phyloP scores from a whole-genome alignment of 2,329 filamentous ascomycete species.

The Fusarium burgessii region DNA sequence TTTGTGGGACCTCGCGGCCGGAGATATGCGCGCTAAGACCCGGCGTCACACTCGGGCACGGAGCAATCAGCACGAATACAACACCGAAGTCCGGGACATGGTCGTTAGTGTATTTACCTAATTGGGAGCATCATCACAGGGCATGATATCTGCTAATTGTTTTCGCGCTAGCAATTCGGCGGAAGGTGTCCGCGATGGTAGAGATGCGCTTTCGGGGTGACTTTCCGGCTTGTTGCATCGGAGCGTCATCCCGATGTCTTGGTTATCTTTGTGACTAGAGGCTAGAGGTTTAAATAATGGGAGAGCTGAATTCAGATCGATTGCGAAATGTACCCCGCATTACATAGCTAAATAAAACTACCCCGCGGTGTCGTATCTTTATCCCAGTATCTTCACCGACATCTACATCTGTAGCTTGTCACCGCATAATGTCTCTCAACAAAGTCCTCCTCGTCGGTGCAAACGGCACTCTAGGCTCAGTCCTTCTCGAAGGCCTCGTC shows the following conservation, averaged over 20 bases:
- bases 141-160: background rate
- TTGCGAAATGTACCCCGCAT: slow-evolving; percentile 24
- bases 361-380: slow-evolving; percentile 26
- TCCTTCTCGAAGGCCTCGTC: slow-evolving; percentile 54
- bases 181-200: slow-evolving; percentile 17
- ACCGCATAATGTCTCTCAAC: slow-evolving; percentile 42
- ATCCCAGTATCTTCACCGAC: background rate
- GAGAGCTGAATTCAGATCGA: background rate
- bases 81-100: background rate
- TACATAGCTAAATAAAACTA: slow-evolving; percentile 4
- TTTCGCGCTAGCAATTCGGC: background rate
- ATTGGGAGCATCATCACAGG: background rate
- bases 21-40: slow-evolving; percentile 14
- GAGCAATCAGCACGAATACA: slow-evolving; percentile 1
- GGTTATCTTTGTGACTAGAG: background rate
- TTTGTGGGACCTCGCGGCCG: slow-evolving; percentile 32
- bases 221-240: slow-evolving; percentile 26
- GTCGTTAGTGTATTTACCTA: background rate
- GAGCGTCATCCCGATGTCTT: slow-evolving; percentile 17
- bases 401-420: background rate
- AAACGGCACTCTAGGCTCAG: slow-evolving; percentile 56
- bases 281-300: background rate
- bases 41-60: background rate
- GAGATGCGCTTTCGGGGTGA: slow-evolving; percentile 8
- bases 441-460: slow-evolving; percentile 53